Percentiles rank a stretch among this genome's conserved stretches.
These are phyloP conservation scores for Calocera cornea DNA, from an alignment of 768 basidiomycete species.

Conservation along the genomic window DNA sequence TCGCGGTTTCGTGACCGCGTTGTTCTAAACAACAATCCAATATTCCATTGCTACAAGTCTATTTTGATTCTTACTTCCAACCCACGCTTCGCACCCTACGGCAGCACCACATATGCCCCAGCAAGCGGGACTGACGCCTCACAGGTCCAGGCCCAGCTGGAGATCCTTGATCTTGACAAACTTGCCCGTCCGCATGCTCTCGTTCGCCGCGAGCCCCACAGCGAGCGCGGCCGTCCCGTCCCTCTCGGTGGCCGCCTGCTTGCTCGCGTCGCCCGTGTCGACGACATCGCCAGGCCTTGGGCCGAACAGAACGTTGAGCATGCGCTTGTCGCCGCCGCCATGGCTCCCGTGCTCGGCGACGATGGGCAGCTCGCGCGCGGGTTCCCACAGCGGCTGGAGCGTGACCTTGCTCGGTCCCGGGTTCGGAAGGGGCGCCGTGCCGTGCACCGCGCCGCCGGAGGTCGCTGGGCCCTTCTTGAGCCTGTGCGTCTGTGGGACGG, in stretches of 20 bases:
- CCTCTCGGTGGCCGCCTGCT: constrained; percentile 35
- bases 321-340: constrained; percentile 36
- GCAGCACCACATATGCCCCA: not conserved
- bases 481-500: constrained; percentile 20
- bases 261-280: constrained; percentile 33
- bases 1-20: too few species aligned
- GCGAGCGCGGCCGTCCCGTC: constrained; percentile 38
- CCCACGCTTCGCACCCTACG: not conserved
- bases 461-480: constrained; percentile 21
- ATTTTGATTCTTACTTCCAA: not conserved
- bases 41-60: constrained; percentile 1
- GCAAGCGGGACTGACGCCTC: not conserved
- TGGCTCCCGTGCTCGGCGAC: constrained; percentile 32
- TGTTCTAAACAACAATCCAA: too few species aligned
- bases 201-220: constrained; percentile 37
- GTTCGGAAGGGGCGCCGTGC: constrained; percentile 29
- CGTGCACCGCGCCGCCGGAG: constrained; percentile 28
- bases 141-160: not conserved
- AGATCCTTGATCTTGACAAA: constrained; percentile 29
- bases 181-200: constrained; percentile 35
- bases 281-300: constrained; percentile 31
- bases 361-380: constrained; percentile 31
- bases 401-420: constrained; percentile 33
- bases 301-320: constrained; percentile 38
- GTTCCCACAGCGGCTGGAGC: constrained; percentile 34